These are phyloP conservation scores for Hericium rajendrae DNA, from an alignment of 768 basidiomycete species.

Conservation along the genomic window DNA sequence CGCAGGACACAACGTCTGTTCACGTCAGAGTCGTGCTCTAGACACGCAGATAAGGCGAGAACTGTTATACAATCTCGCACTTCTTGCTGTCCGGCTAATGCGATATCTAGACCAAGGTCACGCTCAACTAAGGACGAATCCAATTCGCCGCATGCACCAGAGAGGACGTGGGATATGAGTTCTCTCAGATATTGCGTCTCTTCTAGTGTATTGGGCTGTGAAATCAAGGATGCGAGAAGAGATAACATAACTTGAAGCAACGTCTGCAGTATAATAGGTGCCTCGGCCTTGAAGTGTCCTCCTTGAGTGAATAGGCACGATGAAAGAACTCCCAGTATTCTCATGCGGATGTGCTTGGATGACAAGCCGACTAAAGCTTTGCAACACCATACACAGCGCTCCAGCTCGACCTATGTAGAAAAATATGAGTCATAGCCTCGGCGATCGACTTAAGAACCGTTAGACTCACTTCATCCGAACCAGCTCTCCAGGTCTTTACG, in stretches of 20 bases:
- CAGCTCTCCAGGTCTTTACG: constrained; percentile 44
- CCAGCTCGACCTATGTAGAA: constrained; percentile 32
- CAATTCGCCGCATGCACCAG: constrained; percentile 40
- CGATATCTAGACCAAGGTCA: constrained; percentile 33
- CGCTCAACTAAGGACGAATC: constrained; percentile 37
- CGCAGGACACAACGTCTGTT: constrained; percentile 43
- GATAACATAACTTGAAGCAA: constrained; percentile 43
- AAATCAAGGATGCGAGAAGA: constrained; percentile 33
- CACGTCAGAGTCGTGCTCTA: constrained; percentile 37
- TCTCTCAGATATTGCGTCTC: constrained; percentile 32
- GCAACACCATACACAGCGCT: constrained; percentile 65
- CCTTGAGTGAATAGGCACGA: constrained; percentile 35
- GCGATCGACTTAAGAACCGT: background rate
- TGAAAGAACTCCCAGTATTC: constrained; percentile 42
- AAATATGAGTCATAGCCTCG: background rate
- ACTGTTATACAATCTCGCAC: constrained; percentile 39
- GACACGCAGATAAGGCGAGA: constrained; percentile 30
- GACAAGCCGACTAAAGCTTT: constrained; percentile 36
- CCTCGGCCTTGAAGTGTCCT: constrained; percentile 30
- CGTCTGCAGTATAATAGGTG: constrained; percentile 38
- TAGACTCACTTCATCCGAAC: constrained; percentile 41
- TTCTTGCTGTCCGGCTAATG: constrained; percentile 9
- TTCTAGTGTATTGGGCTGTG: constrained; percentile 15
- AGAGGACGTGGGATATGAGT: constrained; percentile 34
- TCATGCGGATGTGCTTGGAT: constrained; percentile 32